These are phyloP conservation scores for Trichoderma atrobrunneum DNA, from an alignment of 2,329 filamentous ascomycete species.

Conservation along the genomic window DNA sequence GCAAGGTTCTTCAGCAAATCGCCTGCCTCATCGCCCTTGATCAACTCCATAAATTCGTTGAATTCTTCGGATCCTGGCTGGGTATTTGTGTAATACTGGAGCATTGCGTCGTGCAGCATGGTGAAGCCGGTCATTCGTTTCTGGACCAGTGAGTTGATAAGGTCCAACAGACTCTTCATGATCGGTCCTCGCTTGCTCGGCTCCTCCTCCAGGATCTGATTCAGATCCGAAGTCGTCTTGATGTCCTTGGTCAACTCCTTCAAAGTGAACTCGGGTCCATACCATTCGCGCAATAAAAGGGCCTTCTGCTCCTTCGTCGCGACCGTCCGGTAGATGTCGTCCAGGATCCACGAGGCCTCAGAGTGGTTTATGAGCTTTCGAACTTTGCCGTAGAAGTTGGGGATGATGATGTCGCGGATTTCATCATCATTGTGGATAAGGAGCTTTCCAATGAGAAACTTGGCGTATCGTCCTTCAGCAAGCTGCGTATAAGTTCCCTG, in stretches of 20 bases:
- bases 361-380: conserved; percentile 92
- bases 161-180: conserved; percentile 77
- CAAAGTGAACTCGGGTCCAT: conserved; percentile 87
- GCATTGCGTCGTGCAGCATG: conserved; percentile 96
- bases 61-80: conserved; percentile 76
- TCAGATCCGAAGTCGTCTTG: conserved; percentile 64
- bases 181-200: conserved; percentile 86
- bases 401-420: conserved; percentile 83
- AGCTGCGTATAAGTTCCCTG: conserved; percentile 79
- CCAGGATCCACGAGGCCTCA: conserved; percentile 95
- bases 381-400: conserved; percentile 93
- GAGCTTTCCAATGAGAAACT: conserved; percentile 94
- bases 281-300: conserved; percentile 87
- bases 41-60: conserved; percentile 80
- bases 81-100: conserved; percentile 87
- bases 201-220: conserved; percentile 68
- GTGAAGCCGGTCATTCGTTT: conserved; percentile 98
- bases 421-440: conserved; percentile 87
- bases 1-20: conserved; percentile 93
- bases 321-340: conserved; percentile 90
- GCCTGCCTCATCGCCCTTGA: conserved; percentile 88
- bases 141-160: conserved; percentile 90
- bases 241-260: conserved; percentile 60
- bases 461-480: conserved; percentile 93
- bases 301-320: conserved; percentile 85